Conservation (phyloP, 2,329 filamentous ascomycete genomes). For the Aspergillus fructus region DNA sequence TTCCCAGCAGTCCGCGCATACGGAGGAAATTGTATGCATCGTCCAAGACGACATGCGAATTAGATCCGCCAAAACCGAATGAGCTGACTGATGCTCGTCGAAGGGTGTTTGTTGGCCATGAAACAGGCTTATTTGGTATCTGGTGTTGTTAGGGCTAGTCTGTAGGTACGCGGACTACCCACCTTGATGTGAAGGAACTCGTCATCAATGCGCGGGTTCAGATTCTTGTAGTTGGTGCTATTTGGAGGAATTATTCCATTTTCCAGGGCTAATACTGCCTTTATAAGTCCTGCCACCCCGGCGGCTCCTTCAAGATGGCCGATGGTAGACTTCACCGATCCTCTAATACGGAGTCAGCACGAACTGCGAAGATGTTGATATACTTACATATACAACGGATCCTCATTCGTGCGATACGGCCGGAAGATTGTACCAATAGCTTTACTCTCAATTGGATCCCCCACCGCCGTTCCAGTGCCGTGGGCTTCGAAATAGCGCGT, state of each 20-base stretch:
- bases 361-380: not conserved
- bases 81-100: conserved; percentile 34
- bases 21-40: conserved; percentile 19
- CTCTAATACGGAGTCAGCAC: not conserved
- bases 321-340: conserved; percentile 16
- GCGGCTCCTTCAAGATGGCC: conserved; percentile 17
- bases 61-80: conserved; percentile 39
- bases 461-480: conserved; percentile 18
- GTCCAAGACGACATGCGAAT: conserved; percentile 35
- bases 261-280: conserved; percentile 7
- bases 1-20: not conserved
- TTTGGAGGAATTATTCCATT: conserved; percentile 11
- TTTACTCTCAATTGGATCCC: conserved; percentile 18
- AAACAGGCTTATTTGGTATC: conserved; percentile 12
- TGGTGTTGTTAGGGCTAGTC: not conserved
- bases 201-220: conserved; percentile 15
- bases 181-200: not conserved
- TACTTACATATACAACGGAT: conserved; percentile 13
- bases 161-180: not conserved
- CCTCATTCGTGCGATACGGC: not conserved
- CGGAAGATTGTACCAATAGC: conserved; percentile 8
- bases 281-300: conserved; percentile 24
- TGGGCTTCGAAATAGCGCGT: conserved; percentile 21
- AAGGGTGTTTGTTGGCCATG: conserved; percentile 27
- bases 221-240: conserved; percentile 3